A percentile compares a stretch with the other conserved stretches of the same genome.
phyloP scores from a whole-genome alignment of 1,284 basidiomycete species.

The Cronartium quercuum region DNA sequence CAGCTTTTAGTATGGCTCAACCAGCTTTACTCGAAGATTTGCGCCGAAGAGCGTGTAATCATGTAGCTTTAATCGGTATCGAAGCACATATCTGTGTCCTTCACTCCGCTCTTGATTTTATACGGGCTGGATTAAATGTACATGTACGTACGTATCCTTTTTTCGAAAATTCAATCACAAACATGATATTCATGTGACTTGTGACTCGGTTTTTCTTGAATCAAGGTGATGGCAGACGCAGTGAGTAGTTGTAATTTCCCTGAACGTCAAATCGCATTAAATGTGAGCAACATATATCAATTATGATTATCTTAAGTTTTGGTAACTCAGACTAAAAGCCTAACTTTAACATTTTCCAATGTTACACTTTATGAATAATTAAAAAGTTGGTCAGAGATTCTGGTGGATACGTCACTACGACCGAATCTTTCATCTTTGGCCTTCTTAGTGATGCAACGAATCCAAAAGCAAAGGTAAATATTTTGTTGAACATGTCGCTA shows the following conservation, averaged over 20 bases:
- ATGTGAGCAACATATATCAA: constrained; percentile 43
- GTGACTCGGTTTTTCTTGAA: too few species aligned
- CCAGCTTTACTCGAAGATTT: constrained; percentile 43
- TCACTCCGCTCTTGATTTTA: constrained; percentile 46
- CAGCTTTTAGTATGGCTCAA: constrained; percentile 46
- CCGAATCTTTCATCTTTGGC: constrained; percentile 8
- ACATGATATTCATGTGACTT: too few species aligned
- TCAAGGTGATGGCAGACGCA: constrained; percentile 44
- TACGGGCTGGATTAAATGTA: constrained; percentile 44
- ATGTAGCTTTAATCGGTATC: constrained; percentile 14
- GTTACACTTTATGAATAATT: neutral
- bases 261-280: constrained; percentile 45
- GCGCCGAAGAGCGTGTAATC: constrained; percentile 37
- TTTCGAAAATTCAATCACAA: too few species aligned
- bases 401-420: neutral
- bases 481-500: neutral
- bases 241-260: constrained; percentile 46
- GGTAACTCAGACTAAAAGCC: too few species aligned
- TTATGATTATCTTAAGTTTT: too few species aligned
- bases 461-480: constrained; percentile 2
- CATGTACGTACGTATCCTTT: constrained; percentile 39
- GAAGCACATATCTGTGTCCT: constrained; percentile 47
- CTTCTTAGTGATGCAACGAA: constrained; percentile 8
- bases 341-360: too few species aligned
- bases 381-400: neutral